Evolutionary conservation across 2,329 filamentous ascomycete genomes (phyloP), one percentile per base, ranked within the genome.

Genomic region (Penicillium sp.): DNA sequence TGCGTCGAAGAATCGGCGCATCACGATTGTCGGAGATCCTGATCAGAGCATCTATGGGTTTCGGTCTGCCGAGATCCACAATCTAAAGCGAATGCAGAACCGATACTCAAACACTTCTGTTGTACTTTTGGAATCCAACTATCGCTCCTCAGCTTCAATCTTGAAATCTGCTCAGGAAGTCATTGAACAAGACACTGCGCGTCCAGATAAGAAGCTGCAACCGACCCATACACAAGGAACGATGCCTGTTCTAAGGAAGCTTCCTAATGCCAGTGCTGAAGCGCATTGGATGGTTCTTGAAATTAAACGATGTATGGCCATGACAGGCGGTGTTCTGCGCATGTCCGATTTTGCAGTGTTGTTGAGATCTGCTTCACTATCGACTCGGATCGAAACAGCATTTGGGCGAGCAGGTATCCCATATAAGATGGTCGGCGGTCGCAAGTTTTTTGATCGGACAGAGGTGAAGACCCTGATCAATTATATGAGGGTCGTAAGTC

Each of bases 21-120:
- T 98, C 64, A 98, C 93, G 1, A 90, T 97, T 58, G 95, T 99
- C 5, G 95, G 93, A 33, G 93, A 99, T 70, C 93, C 95, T 0
- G 95, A 99, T 72, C 93, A 99, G 74, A 97, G 93, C 72, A 99
- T 99, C 56, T 99, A 98, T 71, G 91, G 93, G 21, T 99, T 96
- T 82, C 88, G 93, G 21, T 93, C 91, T 8, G 93, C 95, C 10
- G 93, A 99, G 73, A 91, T 93, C 64, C 89, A 89, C 70, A 99
- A 98, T 67, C 81, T 98, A 48, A 84, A 85, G 62, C 86, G 90
- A 2, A 87, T 99, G 80, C 84, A 91, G 52, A 79, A 80, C 43
- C 87, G 91, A 57, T 97, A 90, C 68, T 87, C 87, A 0, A 84
- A 89, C 26, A 95, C 92, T 0, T 83, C 91, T 5, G 89, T 95